Evolutionary conservation across 129 eudicot species (phyloP), one percentile per base, ranked within the genome.

Genomic region (Logfia minima): DNA sequence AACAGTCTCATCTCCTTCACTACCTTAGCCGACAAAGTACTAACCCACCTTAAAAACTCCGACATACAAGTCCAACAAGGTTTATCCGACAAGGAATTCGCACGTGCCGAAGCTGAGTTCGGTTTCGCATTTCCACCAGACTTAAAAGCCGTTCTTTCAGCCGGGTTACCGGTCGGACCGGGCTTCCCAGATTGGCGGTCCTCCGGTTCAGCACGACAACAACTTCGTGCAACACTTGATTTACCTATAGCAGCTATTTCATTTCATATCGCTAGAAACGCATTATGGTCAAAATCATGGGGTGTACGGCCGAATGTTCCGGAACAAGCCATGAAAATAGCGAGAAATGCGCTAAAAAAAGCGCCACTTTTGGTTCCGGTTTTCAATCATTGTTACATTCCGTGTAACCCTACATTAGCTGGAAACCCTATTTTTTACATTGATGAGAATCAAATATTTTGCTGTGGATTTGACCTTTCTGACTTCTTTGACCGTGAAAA

Each of bases 161-260:
- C 92, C 32, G 97, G 92, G 0, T 77, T 95, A 24, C 99, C 99
- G 2, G 66, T 89, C 26, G 99, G 97, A 11, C 88, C 94, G 4
- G 97, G 99, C 21, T 95, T 95, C 65, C 99, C 99, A 3, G 94
- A 95, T 65, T 95, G 99, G 99, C 87, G 96, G 0, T 78, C 98
- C 1, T 2, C 96, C 39, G 96, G 96, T 14, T 71, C 87, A 22
- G 75, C 86, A 16, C 81, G 97, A 11, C 90, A 79, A 18, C 96
- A 89, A 4, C 86, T 91, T 51, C 89, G 92, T 0, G 89, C 96
- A 48, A 82, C 88, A 39, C 82, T 95, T 0, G 88, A 86, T 53
- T 85, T 95, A 1, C 99, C 99, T 9, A 89, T 95, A 3, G 99
- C 99, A 0, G 87, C 99, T 26, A 83, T 95, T 7, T 87, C 96